These are phyloP conservation scores for Didymella exigua DNA, from an alignment of 2,329 filamentous ascomycete species.

Conservation along the genomic window DNA sequence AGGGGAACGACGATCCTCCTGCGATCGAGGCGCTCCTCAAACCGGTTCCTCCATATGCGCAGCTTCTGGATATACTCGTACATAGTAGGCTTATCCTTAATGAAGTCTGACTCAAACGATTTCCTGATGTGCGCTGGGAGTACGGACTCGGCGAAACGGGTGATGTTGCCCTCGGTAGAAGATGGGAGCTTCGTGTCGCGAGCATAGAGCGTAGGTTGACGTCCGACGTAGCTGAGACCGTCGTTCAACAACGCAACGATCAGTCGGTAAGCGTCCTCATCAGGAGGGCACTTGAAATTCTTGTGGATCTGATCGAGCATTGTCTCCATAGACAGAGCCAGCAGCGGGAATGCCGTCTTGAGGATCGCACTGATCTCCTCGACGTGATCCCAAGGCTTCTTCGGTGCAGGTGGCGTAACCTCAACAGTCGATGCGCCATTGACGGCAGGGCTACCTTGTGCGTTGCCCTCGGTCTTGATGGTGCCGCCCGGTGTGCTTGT, in stretches of 20 bases:
- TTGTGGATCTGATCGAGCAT: constrained; percentile 99
- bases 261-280: constrained; percentile 95
- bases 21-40: constrained; percentile 95
- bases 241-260: constrained; percentile 98
- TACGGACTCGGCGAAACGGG: constrained; percentile 93
- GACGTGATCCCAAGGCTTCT: constrained; percentile 93
- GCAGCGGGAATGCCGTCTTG: constrained; percentile 94
- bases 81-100: constrained; percentile 94
- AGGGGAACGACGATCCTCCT: constrained; percentile 74
- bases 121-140: constrained; percentile 92
- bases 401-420: constrained; percentile 49
- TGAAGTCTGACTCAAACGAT: constrained; percentile 97
- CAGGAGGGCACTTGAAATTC: constrained; percentile 97
- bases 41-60: constrained; percentile 93
- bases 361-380: constrained; percentile 95
- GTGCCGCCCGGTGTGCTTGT: constrained; percentile 50
- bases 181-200: constrained; percentile 88
- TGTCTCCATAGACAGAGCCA: constrained; percentile 97
- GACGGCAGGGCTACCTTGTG: constrained; percentile 41
- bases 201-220: constrained; percentile 84
- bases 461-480: constrained; percentile 47
- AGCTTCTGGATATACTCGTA: constrained; percentile 98
- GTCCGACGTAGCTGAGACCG: constrained; percentile 87
- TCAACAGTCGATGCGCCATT: constrained; percentile 26
- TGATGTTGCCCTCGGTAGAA: constrained; percentile 95